Percentiles rank a stretch among this genome's conserved stretches.
Evolutionary conservation across 1,284 basidiomycete species (phyloP).

Genomic region (Ganoderma boninense): DNA sequence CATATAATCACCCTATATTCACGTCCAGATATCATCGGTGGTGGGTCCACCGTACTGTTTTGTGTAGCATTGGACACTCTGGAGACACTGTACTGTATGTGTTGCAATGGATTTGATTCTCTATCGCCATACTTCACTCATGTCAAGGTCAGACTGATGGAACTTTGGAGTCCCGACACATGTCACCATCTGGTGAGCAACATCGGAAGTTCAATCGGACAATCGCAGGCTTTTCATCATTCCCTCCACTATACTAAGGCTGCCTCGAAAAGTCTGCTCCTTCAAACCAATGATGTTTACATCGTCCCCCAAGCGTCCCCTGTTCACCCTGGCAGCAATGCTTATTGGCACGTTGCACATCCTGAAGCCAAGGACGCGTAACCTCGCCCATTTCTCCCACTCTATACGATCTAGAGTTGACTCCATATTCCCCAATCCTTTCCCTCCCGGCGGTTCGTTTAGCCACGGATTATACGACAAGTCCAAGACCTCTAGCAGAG

Average conservation of each 20-base stretch:
- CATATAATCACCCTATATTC: neutral
- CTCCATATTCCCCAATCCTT: slow-evolving; percentile 41
- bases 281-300: slow-evolving; percentile 55
- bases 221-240: slow-evolving; percentile 27
- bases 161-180: neutral
- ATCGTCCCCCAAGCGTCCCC: slow-evolving; percentile 65
- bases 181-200: neutral
- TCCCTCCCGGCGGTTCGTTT: slow-evolving; percentile 25
- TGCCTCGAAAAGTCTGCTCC: slow-evolving; percentile 15
- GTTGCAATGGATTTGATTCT: slow-evolving; percentile 1
- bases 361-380: slow-evolving; percentile 63
- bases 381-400: slow-evolving; percentile 60
- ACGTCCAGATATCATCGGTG: neutral
- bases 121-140: neutral
- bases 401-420: slow-evolving; percentile 57
- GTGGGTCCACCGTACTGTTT: neutral
- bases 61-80: neutral
- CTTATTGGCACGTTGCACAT: slow-evolving; percentile 54
- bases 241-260: slow-evolving; percentile 18
- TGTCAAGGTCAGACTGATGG: neutral
- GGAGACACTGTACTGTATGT: slow-evolving; percentile 8
- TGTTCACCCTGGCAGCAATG: slow-evolving; percentile 57
- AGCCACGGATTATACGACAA: slow-evolving; percentile 76
- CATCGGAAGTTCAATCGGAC: slow-evolving; percentile 9
- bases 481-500: slow-evolving; percentile 67